Base-by-base conservation (phyloP, 768 basidiomycete genomes). In the Xerocomellus intermedius region DNA sequence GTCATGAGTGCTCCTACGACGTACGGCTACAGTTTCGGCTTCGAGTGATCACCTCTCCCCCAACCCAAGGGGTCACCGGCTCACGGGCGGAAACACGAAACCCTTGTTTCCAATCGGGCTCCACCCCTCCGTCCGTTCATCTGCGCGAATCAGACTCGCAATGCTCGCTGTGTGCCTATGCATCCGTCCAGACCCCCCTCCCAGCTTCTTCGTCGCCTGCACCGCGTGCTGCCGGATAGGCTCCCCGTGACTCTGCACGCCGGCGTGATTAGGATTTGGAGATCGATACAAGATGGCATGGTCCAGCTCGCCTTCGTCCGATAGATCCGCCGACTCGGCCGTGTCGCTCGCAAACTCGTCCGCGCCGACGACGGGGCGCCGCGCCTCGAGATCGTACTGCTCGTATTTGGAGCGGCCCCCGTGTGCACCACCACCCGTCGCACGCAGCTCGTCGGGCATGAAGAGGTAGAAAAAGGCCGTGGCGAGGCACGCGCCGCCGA, bases 401-500 rank as follows among this genome's bases (percentile, higher is more conserved):
- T n/a, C n/a, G n/a, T n/a, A n/a, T n/a, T n/a, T n/a, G n/a, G n/a
- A n/a, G n/a, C 61, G 61, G 5, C 39, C 50, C 1, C 77, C 73
- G 8, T 24, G 44, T 21, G 8, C 77, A 76, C 0, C 32, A 4
- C 82, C 83, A 16, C 71, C 78, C 16, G 77, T 64, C 26, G 82
- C 82, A 55, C 82, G 82, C 59, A 96, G 79, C 54, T 88, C 85
- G 58, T 89, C 85, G 0, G 94, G 93, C 65, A 98, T 84, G 74
- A 86, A 87, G 59, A 90, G 65, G 76, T 93, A 98, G 79, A 98
- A 98, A 65, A 83, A 86, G 19, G 82, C 80, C 36, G 88, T 86
- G 44, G 95, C 88, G 58, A 99, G 82, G 68, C 94, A 96, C 0
- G 89, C 91, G 14, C 97, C 97, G 10, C 86, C 91, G 46, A 94